These are phyloP conservation scores for Vanrija humicola DNA, from an alignment of 1,284 basidiomycete genomes.

Conservation along the genomic window DNA sequence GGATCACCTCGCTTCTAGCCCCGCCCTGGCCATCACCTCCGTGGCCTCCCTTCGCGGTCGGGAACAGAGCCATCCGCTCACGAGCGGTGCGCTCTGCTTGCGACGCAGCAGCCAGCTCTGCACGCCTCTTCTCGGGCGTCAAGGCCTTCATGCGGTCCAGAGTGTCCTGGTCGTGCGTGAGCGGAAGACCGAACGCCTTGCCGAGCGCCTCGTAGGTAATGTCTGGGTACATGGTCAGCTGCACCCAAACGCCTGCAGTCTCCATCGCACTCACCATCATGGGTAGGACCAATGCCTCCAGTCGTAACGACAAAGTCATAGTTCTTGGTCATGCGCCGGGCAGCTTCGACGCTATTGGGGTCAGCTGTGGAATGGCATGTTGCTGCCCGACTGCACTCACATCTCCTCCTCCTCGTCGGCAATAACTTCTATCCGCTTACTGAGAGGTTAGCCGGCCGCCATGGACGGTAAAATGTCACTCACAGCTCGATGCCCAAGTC, in stretches of 20 bases:
- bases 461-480: constrained; percentile 33
- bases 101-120: constrained; percentile 59
- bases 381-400: constrained; percentile 50
- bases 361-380: constrained; percentile 9
- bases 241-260: neutral
- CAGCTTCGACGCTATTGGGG: constrained; percentile 69
- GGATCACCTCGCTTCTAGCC: constrained; percentile 64
- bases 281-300: constrained; percentile 76
- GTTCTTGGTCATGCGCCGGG: constrained; percentile 68
- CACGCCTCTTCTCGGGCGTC: constrained; percentile 54
- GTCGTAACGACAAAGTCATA: constrained; percentile 87
- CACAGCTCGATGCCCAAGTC: constrained; percentile 80
- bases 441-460: constrained; percentile 32
- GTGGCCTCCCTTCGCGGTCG: constrained; percentile 47
- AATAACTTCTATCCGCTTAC: constrained; percentile 85
- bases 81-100: constrained; percentile 68
- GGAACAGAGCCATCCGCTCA: constrained; percentile 79
- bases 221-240: constrained; percentile 50
- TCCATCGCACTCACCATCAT: constrained; percentile 59
- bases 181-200: constrained; percentile 71
- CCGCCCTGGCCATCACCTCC: constrained; percentile 35
- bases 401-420: constrained; percentile 86
- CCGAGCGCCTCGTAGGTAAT: constrained; percentile 86
- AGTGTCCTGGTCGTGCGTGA: constrained; percentile 76
- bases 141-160: constrained; percentile 69